Conservation (phyloP, 139 green algal genomes). For the Diplosphaera chodatii region DNA sequence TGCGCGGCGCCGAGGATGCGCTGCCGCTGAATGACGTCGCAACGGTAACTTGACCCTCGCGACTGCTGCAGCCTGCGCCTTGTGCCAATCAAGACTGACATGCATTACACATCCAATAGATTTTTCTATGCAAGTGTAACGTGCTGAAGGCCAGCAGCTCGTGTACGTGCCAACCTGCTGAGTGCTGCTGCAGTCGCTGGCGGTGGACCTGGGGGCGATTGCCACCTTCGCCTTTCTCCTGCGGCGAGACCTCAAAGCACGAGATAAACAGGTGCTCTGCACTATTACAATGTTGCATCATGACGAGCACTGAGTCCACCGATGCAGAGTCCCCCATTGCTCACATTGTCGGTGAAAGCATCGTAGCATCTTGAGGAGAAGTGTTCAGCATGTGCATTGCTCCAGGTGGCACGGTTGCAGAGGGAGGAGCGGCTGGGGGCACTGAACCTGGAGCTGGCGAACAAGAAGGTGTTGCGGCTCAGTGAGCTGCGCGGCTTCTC, state of each 20-base stretch:
- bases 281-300: no score
- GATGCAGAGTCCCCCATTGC: no score
- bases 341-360: no score
- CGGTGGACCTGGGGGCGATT: conserved; percentile 53
- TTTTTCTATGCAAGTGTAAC: no score
- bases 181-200: conserved; percentile 49
- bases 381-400: not conserved
- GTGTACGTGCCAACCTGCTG: no score
- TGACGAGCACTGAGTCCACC: no score
- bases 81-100: no score
- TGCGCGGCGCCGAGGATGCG: conserved; percentile 43
- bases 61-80: no score
- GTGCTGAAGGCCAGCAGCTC: no score
- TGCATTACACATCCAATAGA: no score
- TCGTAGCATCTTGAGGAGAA: no score
- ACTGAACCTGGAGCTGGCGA: conserved; percentile 59
- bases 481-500: conserved; percentile 41
- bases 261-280: conserved; percentile 68
- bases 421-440: conserved; percentile 62
- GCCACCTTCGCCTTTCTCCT: conserved; percentile 42
- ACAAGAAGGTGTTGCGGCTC: conserved; percentile 45
- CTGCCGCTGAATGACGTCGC: conserved; percentile 44
- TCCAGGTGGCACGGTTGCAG: conserved; percentile 27
- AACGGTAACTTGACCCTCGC: no score
- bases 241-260: conserved; percentile 38